These are phyloP conservation scores for Marchantia paleacea DNA, from an alignment of 225 moss, liverwort and hornwort species.

Conservation along the genomic window DNA sequence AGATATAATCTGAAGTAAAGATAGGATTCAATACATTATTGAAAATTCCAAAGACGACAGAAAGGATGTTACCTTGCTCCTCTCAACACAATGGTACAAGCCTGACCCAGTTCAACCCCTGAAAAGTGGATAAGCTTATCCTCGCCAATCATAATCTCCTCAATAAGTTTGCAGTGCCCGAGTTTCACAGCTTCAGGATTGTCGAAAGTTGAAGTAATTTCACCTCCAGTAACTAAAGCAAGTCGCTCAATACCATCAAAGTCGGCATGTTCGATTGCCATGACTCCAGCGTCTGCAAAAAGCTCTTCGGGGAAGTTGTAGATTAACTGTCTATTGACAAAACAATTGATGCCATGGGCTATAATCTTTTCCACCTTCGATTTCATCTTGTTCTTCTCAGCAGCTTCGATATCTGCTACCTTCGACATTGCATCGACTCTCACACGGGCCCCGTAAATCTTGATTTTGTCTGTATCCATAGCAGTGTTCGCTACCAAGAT, in stretches of 20 bases:
- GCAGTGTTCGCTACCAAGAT: conserved; percentile 94
- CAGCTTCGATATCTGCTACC: conserved; percentile 96
- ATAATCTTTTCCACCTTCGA: conserved; percentile 82
- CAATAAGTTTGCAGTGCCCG: conserved; percentile 91
- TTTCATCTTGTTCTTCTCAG: conserved; percentile 95
- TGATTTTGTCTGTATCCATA: conserved; percentile 98
- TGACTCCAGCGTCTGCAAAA: conserved; percentile 89
- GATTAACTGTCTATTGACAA: conserved; percentile 91
- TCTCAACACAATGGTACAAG: conserved; percentile 90
- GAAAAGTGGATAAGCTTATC: conserved; percentile 94
- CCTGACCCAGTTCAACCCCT: conserved; percentile 89
- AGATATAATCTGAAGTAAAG: no score
- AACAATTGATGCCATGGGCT: conserved; percentile 88
- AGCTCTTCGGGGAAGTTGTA: conserved; percentile 98
- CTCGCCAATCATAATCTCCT: conserved; percentile 99
- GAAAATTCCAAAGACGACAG: not conserved
- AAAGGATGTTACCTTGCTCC: conserved; percentile 74
- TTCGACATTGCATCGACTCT: conserved; percentile 98
- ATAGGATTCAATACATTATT: no score
- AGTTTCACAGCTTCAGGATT: conserved; percentile 81
- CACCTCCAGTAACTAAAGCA: conserved; percentile 93
- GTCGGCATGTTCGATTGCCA: conserved; percentile 99
- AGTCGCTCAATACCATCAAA: conserved; percentile 93
- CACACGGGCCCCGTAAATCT: conserved; percentile 94
- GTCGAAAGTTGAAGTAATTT: conserved; percentile 91